Evolutionary conservation across 225 moss, liverwort and hornwort genomes (phyloP), one percentile per base, ranked within the genome.

Genomic region (Straminergon stramineum): DNA sequence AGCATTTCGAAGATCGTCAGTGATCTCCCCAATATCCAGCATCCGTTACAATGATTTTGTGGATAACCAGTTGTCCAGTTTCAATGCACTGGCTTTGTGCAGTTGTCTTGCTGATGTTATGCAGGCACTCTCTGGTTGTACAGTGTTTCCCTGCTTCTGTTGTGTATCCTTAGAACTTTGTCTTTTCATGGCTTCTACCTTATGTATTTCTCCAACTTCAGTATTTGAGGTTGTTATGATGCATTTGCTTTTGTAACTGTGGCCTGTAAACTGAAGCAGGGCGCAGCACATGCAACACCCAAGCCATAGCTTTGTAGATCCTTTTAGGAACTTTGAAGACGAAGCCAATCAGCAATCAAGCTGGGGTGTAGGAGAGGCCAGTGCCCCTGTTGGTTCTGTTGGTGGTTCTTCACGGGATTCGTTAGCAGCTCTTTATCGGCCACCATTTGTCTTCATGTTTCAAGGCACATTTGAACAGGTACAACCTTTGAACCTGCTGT

Each of bases 391-490:
- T 89, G 83, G 90, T 86, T 92, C 94, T 85, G 92, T 88, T 70
- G 99, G 95, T 91, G 91, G 93, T 83, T 73, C 93, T 87, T 87
- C 90, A 73, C 97, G 96, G 58, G 96, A 99, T 88, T 97, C 97
- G n/a, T 95, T 99, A 92, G 99, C 97, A 85, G 97, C 99, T 52
- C 92, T 99, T 48, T 99, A 99, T 88, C 95, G 97, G 22, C 99
- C 99, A 66, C 99, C 99, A 71, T 99, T 97, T 91, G 95, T 96
- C 34, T 95, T 97, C 75, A 99, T 97, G 97, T 99, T 97, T 95
- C 95, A 96, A 92, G 97, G 99, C 82, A 99, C 97, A 74, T 99
- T 99, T 93, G 99, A 97, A 90, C 97, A 99, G 96, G 97, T 96
- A 84, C 37, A 39, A 64, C 64, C 84, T 85, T 61, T 76, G 75